Conservation (phyloP, 305 asterid species). For the Andrographis paniculata region DNA sequence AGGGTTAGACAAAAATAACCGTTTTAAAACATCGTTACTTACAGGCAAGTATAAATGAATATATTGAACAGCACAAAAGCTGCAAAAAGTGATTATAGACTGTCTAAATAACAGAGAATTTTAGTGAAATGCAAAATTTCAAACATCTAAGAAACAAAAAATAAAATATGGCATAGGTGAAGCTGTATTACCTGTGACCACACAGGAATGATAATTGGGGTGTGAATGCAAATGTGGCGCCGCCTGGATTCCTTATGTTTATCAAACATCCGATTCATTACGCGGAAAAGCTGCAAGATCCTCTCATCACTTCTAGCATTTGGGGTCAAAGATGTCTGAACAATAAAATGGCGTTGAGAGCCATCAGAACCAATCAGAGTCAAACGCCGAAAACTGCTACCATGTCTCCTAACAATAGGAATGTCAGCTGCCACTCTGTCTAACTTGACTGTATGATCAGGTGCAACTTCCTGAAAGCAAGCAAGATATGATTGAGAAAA, state of each 20-base stretch:
- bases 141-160: neutral
- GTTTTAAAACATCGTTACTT: too few relatives aligned
- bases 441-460: conserved; percentile 96
- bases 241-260: conserved; percentile 98
- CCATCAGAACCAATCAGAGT: conserved; percentile 98
- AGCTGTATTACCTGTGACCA: conserved; percentile 88
- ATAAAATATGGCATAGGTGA: neutral
- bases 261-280: conserved; percentile 96
- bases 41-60: too few relatives aligned
- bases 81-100: too few relatives aligned
- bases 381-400: conserved; percentile 98
- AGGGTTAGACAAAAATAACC: too few relatives aligned
- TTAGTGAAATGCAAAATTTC: too few relatives aligned
- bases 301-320: conserved; percentile 99
- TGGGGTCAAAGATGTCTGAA: conserved; percentile 97
- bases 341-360: conserved; percentile 96
- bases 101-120: too few relatives aligned
- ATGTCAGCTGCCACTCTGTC: conserved; percentile 97
- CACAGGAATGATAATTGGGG: conserved; percentile 96
- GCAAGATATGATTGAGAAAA: neutral
- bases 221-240: conserved; percentile 92
- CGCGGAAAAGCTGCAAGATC: conserved; percentile 97
- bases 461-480: conserved; percentile 82
- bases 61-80: too few relatives aligned
- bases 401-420: conserved; percentile 97